Conservation (phyloP, 441 rosid species). For the Geranium incanum region DNA sequence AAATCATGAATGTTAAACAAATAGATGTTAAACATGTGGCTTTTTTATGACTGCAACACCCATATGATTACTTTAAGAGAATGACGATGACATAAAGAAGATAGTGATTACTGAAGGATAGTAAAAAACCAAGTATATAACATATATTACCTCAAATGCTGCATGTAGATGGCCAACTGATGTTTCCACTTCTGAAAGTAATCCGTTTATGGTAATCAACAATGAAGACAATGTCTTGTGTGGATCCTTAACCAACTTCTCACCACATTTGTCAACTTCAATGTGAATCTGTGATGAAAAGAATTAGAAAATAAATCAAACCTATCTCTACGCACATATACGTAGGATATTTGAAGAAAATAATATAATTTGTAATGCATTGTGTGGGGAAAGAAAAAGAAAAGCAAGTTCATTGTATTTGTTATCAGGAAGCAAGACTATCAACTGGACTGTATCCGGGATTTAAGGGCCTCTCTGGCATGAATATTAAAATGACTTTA, state of each 20-base stretch:
- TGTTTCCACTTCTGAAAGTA: slow-evolving; percentile 60
- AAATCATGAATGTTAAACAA: neutral
- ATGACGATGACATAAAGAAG: neutral
- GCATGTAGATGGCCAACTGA: slow-evolving; percentile 60
- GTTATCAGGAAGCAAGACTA: neutral
- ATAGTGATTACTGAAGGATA: slow-evolving; percentile 7
- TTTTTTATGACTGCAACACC: neutral
- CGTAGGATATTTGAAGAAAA: too few relatives aligned
- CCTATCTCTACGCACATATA: neutral
- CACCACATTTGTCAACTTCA: slow-evolving; percentile 64
- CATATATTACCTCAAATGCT: slow-evolving; percentile 43
- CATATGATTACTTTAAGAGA: neutral
- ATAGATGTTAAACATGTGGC: neutral
- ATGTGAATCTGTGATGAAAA: slow-evolving; percentile 46
- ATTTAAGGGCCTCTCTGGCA: neutral
- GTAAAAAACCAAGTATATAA: neutral
- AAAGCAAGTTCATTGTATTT: neutral
- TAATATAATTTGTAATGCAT: neutral
- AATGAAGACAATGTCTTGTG: slow-evolving; percentile 50
- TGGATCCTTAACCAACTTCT: slow-evolving; percentile 61
- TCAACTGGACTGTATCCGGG: neutral
- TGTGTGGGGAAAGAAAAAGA: neutral
- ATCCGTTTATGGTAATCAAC: slow-evolving; percentile 36
- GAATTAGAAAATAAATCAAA: neutral
- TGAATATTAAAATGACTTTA: neutral